Evolutionary conservation across 495 filamentous ascomycete species (phyloP), one percentile per base, ranked within the genome.

Genomic region (Talaromyces nanjingensis): DNA sequence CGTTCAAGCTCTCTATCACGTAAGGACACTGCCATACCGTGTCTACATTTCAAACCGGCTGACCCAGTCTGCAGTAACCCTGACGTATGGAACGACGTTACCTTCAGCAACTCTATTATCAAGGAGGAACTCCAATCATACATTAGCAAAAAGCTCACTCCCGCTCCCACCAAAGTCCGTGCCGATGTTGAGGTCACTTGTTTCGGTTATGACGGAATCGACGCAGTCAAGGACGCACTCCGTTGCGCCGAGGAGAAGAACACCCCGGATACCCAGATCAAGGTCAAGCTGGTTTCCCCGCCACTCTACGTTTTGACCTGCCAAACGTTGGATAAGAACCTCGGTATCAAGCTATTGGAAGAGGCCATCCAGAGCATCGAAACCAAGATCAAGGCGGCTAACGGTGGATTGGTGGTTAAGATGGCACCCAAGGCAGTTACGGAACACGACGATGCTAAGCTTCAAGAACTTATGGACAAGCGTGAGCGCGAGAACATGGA

Each of bases 381-480:
- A 64, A 80, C 71, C 64, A 91, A 84, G 70, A 98, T 98, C 73
- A 81, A 83, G 65, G 78, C 72, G 16, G 82, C 87, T 2, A 89
- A 89, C 18, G 94, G 94, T 39, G 85, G 83, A 68, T 92, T 92
- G 69, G 83, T 88, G 33, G 89, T 96, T 61, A 93, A 90, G 82
- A 98, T 98, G 96, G 93, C 91, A 66, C 94, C 94, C 49, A 98
- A 98, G 86, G 94, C 94, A 16, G 96, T 98, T 64, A 98, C 93
- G 4, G 94, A 98, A 84, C 93, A 91, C 69, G 94, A 98, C 72
- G 94, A 98, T 77, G 94, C 93, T 25, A 92, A 96, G 72, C 80
- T 98, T 68, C 90, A 96, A 76, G 96, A 93, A 54, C 82, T 98
- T 64, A 98, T 98, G 94, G 94, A 98, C 81, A 98, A 97, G 87